A percentile compares a stretch with the other conserved stretches of the same genome.
These are phyloP conservation scores for Gardenia jasminoides DNA, from an alignment of 257 asterid genomes.

Conservation along the genomic window DNA sequence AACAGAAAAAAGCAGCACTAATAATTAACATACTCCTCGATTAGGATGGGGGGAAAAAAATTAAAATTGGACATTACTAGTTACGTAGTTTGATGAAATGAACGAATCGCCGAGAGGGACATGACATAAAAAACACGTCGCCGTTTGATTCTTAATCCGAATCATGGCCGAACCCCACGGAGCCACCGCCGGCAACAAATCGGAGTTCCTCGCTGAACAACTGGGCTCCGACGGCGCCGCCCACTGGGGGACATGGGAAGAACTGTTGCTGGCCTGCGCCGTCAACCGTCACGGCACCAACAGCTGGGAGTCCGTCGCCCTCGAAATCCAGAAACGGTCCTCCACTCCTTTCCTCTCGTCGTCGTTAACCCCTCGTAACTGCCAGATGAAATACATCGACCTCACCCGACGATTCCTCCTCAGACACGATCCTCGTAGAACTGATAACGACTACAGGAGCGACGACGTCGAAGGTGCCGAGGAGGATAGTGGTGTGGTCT, in stretches of 20 bases:
- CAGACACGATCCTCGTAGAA: not conserved
- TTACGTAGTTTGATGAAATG: not conserved
- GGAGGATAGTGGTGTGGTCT: slow-evolving; percentile 23
- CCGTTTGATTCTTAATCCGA: slow-evolving; percentile 10
- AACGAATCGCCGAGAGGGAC: not conserved
- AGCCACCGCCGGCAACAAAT: not conserved
- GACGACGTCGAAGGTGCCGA: not conserved
- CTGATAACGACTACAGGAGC: not conserved
- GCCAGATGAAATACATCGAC: slow-evolving; percentile 9
- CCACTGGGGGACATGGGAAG: slow-evolving; percentile 77
- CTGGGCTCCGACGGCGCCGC: not conserved
- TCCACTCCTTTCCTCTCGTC: not conserved
- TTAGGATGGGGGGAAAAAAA: too few relatives aligned
- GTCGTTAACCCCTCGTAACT: not conserved
- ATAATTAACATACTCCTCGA: too few relatives aligned
- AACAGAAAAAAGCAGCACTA: not conserved
- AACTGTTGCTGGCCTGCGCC: slow-evolving; percentile 77
- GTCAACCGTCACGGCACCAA: slow-evolving; percentile 76
- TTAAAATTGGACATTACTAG: too few relatives aligned
- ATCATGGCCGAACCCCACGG: slow-evolving; percentile 14
- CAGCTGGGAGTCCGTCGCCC: slow-evolving; percentile 68
- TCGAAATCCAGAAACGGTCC: slow-evolving; percentile 53
- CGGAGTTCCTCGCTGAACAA: not conserved
- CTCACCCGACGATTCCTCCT: slow-evolving; percentile 9
- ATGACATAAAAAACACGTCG: not conserved